phyloP scores from a whole-genome alignment of 345 rosid genomes.

The Rhodomyrtus tomentosa region DNA sequence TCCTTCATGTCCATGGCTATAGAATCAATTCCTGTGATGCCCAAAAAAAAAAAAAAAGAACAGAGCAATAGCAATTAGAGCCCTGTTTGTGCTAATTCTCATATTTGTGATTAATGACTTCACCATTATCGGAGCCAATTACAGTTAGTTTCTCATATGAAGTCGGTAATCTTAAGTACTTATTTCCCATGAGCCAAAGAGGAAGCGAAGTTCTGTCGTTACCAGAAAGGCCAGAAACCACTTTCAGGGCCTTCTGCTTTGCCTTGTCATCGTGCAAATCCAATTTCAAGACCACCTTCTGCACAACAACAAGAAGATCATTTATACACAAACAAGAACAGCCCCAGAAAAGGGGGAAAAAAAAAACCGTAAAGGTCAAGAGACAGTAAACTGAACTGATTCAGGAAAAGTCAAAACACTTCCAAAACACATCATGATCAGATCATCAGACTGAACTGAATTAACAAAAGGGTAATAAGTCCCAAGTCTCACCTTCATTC shows the following conservation, averaged over 20 bases:
- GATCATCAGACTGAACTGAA: not conserved
- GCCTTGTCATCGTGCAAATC: constrained; percentile 33
- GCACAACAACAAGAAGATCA: not conserved
- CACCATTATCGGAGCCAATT: not conserved
- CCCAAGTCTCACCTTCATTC: not conserved
- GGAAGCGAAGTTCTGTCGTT: not conserved
- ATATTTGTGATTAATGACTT: not conserved
- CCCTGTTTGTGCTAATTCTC: not conserved
- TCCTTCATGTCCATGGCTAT: constrained; percentile 46
- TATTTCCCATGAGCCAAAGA: not conserved
- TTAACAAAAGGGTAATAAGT: not conserved
- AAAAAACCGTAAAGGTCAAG: not conserved
- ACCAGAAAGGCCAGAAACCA: constrained; percentile 46
- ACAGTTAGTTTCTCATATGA: not conserved
- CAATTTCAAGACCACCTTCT: constrained; percentile 61
- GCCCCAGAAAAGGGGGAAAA: not conserved
- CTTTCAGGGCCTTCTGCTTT: constrained; percentile 38
- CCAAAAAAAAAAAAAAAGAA: not conserved
- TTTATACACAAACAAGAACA: not conserved
- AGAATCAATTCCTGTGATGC: constrained; percentile 32
- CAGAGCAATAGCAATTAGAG: not conserved
- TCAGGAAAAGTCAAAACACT: not conserved
- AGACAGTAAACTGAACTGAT: not conserved
- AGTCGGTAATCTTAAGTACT: not conserved
- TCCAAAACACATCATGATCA: not conserved